Base-by-base conservation (phyloP, 768 basidiomycete genomes). In the Hortiboletus campestris region DNA sequence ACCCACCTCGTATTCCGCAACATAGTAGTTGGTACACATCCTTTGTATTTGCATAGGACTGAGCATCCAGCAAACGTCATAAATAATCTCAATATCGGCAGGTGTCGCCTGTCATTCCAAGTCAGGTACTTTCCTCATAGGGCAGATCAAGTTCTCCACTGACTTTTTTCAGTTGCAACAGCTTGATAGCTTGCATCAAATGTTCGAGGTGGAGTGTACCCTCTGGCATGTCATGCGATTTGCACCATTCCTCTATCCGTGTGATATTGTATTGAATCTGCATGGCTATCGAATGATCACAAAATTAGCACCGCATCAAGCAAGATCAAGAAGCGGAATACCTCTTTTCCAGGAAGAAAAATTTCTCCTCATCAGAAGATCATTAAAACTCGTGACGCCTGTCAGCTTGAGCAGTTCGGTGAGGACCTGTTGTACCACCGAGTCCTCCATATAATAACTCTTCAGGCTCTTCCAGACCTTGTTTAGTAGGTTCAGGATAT, bases 191-290 rank as follows among this genome's bases (percentile, higher is more conserved):
- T 78, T 99, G 97, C 94, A 98, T 97, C 75, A 99, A 81, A 75
- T 98, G 95, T 74, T 99, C 97, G 52, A 99, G 79, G 71, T 98
- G 97, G 29, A 99, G 80, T 17, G 93, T 92, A 10, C 97, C 97
- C 71, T 99, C 97, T 1, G 96, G 97, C 94, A 99, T 98, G 68
- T 97, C 94, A 67, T 98, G 97, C 25, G 97, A 95, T 76, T 99
- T 98, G 79, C 97, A 99, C 97, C 97, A 98, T 74, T 98, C 95
- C 66, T 95, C 93, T 66, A 95, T 90, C 28, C 91, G 85, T 31
- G 95, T 98, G 69, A 98, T 97, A 69, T 98, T 98, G 73, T 99
- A 99, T 71, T 99, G 97, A 55, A 99, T 98, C 82, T 99, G 97
- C 97, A 99, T 98, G 5, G 97, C 97, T 98, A 59, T 38, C 43